Base-by-base conservation (phyloP, 306 rosid species). In the Rosa persica region DNA sequence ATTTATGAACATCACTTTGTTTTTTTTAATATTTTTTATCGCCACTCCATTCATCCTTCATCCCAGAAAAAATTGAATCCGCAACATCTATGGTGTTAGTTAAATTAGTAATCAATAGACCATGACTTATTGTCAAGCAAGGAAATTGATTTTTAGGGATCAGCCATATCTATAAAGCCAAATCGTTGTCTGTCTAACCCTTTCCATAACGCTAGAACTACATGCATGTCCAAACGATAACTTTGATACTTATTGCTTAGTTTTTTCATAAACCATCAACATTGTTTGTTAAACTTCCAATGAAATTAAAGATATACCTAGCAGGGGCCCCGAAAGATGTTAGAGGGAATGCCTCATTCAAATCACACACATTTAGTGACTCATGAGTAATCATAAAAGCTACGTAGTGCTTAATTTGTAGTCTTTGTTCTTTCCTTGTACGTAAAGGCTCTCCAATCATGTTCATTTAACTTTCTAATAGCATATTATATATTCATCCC, bases 161-260 rank as follows among this genome's bases (percentile, higher is more conserved):
- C 57, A 6, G 10, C 10, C 43, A 22, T n/a, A 57, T 57, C 12
- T 57, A 57, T 22, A 57, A 22, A 8, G 62, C 13, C 62, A 57
- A 57, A 55, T 55, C 25, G n/a, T 55, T 20, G 1, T 0, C 12
- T n/a, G 2, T 55, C 27, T 22, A 55, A n/a, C 13, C 62, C 25
- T 5, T 8, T 22, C 62, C 27, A 22, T 8, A n/a, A n/a, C n/a
- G 62, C 62, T 27, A 55, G n/a, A 22, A 8, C 15, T 57, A 57
- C 62, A 57, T n/a, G 30, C 25, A n/a, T 55, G 27, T n/a, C 62
- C 62, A 57, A 57, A 57, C 66, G 66, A 68, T 30, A 23, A 48
- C 81, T n/a, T 48, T 67, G 79, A 82, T 76, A 66, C 67, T 72
- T 78, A 46, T 57, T 11, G 25, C 64, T 57, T 57, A 57, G 64